Evolutionary conservation across 1,284 basidiomycete species (phyloP), one percentile per base, ranked within the genome.

Genomic region (Trichosporon faecale): DNA sequence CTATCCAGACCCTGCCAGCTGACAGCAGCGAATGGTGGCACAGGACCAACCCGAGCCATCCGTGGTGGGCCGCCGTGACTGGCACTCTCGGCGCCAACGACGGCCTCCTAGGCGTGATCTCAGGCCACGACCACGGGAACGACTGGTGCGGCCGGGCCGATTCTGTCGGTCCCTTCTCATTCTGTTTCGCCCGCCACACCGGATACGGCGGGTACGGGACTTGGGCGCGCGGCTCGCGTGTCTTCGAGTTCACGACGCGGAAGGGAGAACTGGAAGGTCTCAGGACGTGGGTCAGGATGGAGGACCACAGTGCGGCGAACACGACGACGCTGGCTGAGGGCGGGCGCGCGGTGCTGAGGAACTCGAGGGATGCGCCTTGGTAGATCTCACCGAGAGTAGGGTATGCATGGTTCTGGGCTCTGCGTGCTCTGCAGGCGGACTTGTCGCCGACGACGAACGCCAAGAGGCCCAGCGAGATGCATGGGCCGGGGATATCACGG

Each of bases 121-220:
- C 71, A 6, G 75, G 75, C 14, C 75, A 76, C 68, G 74, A 75
- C 64, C 75, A 76, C 44, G 75, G 73, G n/a, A 70, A 76, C 66
- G 68, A 55, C n/a, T 76, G 75, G 75, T 76, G 75, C 60, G 74
- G 68, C 31, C 67, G 71, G 9, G 65, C 64, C 37, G 23, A 55
- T 1, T 49, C 64, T n/a, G 52, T 67, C 12, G 69, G 69, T 6
- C 69, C 69, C 52, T 70, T 44, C 63, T 33, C 66, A 4, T 70
- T 70, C 66, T 70, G 69, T 64, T 70, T 66, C 60, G 69, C 33
- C 16, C 61, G 68, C 3, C 69, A 70, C 57, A 70, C 69, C 11
- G 69, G 69, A 0, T 68, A 70, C 64, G 69, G 69, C 37, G 69
- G 69, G 9, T 70, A 70, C 69, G 69, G 69, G 18, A 18, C 4